A percentile compares a stretch with the other conserved stretches of the same genome.
phyloP scores from a whole-genome alignment of 192 early-diverging fungal species.

The Umbelopsis sp. region DNA sequence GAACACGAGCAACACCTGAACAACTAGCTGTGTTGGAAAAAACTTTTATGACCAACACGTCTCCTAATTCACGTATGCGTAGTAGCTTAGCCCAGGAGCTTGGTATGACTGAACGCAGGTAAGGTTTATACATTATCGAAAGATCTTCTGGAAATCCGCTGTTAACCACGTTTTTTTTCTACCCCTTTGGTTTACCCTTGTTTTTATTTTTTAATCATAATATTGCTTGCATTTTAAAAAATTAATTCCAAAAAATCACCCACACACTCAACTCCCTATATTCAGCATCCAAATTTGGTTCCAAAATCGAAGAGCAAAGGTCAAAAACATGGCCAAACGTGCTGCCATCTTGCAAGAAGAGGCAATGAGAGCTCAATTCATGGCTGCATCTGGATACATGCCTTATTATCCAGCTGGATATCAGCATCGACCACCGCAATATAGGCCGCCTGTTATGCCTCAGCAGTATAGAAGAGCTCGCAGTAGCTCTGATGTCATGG shows the following conservation, averaged over 20 bases:
- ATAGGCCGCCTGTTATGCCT: conserved; percentile 7
- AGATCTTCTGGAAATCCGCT: neutral
- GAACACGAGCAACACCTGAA: conserved; percentile 66
- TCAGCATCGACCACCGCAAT: conserved; percentile 4
- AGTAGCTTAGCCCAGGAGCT: conserved; percentile 67
- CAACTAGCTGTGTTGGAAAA: conserved; percentile 68
- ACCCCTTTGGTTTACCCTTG: neutral
- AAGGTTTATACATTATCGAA: neutral
- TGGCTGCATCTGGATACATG: conserved; percentile 16
- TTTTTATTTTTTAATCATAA: neutral
- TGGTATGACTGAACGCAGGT: conserved; percentile 66
- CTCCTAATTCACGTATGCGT: conserved; percentile 68
- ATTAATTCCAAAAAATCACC: too few relatives aligned
- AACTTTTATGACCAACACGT: conserved; percentile 68
- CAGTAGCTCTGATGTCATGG: conserved; percentile 32
- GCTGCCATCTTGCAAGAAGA: conserved; percentile 21
- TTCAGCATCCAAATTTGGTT: conserved; percentile 81
- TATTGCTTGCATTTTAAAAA: too few relatives aligned
- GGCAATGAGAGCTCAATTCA: conserved; percentile 31
- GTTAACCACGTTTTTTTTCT: conserved; percentile 15
- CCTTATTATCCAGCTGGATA: conserved; percentile 15
- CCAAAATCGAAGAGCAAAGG: conserved; percentile 80
- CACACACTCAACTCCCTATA: neutral
- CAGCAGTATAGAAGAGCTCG: conserved; percentile 29
- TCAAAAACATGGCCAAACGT: conserved; percentile 57